Base-by-base conservation (phyloP, 495 filamentous ascomycete genomes). In the Podospora pseudopauciseta region DNA sequence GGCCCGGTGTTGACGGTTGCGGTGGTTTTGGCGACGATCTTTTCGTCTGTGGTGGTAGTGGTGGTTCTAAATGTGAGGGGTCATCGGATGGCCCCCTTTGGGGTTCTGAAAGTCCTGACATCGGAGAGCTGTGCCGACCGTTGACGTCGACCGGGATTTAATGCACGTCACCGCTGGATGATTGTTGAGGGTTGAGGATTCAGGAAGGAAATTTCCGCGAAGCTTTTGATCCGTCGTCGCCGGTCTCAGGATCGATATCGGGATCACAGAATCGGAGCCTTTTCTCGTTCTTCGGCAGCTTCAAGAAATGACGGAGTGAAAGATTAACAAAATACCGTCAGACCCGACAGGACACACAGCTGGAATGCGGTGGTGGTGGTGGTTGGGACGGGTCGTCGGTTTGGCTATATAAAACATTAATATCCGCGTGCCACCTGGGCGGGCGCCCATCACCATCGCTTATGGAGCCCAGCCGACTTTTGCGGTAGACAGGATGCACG, bases 401-500 rank as follows among this genome's bases (percentile, higher is more conserved):
- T 26, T 58, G 16, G 55, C n/a, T 20, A 58, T 20, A 58, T 20
- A 58, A 58, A 58, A 58, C 55, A 58, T 58, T 58, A 19, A 58
- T 58, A 58, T 58, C 55, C 55, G 55, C 19, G 55, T 58, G 55
- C 55, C 55, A 58, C 55, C 55, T 58, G n/a, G 23, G 55, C 55
- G 55, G 34, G n/a, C 55, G 23, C 55, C 55, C 55, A 26, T 26
- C 55, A 19, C 55, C 55, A 18, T 58, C 39, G 39, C 39, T 49
- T 49, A 49, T 13, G 39, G 39, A 49, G 39, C 39, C 39, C 39
- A 49, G 39, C 39, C 6, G 39, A 49, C 39, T 13, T 49, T 49
- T 49, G 39, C 39, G 0, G 9, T 11, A 49, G 13, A 49, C 39
- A 49, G 39, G 39, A 49, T 49, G 39, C 39, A 49, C 39, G 39